phyloP scores from a whole-genome alignment of 805 yeast genomes.

The Jamesozyma spencerorum region DNA sequence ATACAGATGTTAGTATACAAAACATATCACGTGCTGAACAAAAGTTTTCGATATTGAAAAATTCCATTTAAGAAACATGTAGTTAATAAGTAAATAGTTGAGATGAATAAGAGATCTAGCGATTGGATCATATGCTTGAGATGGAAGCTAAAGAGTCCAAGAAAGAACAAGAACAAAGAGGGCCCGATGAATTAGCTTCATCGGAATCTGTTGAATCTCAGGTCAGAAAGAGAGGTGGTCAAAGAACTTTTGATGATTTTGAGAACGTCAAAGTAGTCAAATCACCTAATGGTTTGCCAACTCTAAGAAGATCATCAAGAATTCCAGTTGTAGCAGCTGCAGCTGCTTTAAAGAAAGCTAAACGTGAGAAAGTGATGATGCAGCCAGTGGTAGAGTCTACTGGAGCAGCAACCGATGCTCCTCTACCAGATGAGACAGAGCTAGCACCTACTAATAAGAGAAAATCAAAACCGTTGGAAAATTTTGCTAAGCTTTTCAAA shows the following conservation, averaged over 20 bases:
- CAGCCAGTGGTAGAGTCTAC: neutral
- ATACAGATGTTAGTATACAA: neutral
- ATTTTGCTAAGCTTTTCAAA: neutral
- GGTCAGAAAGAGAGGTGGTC: slow-evolving; percentile 12
- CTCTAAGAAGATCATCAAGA: too few relatives aligned
- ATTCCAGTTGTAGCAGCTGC: neutral
- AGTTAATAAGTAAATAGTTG: too few relatives aligned
- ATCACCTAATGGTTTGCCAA: neutral
- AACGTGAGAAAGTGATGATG: too few relatives aligned
- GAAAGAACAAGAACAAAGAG: too few relatives aligned
- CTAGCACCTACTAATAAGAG: neutral
- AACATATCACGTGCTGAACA: neutral
- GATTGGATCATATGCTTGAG: too few relatives aligned
- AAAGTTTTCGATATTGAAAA: too few relatives aligned
- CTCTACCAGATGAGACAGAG: neutral
- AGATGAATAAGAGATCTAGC: too few relatives aligned
- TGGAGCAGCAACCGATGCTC: neutral
- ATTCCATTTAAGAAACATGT: too few relatives aligned
- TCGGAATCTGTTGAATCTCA: too few relatives aligned
- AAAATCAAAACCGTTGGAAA: neutral
- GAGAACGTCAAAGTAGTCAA: slow-evolving; percentile 17
- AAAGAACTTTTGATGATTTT: slow-evolving; percentile 25
- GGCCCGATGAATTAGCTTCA: too few relatives aligned
- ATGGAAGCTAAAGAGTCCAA: too few relatives aligned
- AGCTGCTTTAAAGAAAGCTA: neutral